Evolutionary conservation across 352 stramenopile species (phyloP).

Genomic region (Thraustotheca clavata): DNA sequence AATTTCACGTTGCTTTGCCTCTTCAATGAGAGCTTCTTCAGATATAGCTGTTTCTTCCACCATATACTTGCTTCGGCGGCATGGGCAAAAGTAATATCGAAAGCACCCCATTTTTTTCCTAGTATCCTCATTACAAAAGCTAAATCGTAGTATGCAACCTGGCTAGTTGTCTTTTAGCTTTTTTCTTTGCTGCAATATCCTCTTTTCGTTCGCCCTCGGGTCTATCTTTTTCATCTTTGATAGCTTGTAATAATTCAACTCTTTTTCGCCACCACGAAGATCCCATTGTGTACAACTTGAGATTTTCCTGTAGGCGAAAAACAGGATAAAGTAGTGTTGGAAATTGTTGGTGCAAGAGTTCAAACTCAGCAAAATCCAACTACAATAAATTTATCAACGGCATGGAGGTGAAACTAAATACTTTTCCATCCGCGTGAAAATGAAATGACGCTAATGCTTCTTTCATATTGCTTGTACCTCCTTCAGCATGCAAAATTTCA

Average conservation of each 20-base stretch:
- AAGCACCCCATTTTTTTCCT: conserved; percentile 60
- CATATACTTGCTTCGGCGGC: conserved; percentile 43
- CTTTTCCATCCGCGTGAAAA: conserved; percentile 52
- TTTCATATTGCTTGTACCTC: conserved; percentile 62
- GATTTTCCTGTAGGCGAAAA: conserved; percentile 68
- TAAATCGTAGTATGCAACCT: neutral
- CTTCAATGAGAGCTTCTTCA: conserved; percentile 25
- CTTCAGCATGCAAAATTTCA: conserved; percentile 57
- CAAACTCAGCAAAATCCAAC: conserved; percentile 65
- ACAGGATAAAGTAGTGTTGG: conserved; percentile 55
- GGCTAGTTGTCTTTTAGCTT: conserved; percentile 34
- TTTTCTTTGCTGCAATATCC: conserved; percentile 21
- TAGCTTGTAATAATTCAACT: conserved; percentile 37
- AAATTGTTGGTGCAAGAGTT: conserved; percentile 50
- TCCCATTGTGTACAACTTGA: conserved; percentile 54
- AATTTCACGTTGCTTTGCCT: conserved; percentile 33
- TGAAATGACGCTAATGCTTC: conserved; percentile 50
- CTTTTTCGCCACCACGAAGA: conserved; percentile 58
- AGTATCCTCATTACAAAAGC: neutral
- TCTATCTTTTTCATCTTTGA: conserved; percentile 33
- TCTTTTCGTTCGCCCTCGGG: conserved; percentile 30
- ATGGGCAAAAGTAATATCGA: conserved; percentile 58
- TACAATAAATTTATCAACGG: conserved; percentile 7
- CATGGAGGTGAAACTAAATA: neutral
- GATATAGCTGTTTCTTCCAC: conserved; percentile 29